A percentile compares a stretch with the other conserved stretches of the same genome.
Conservation (phyloP, 306 rosid genomes). For the Pterocarpus macrocarpus region DNA sequence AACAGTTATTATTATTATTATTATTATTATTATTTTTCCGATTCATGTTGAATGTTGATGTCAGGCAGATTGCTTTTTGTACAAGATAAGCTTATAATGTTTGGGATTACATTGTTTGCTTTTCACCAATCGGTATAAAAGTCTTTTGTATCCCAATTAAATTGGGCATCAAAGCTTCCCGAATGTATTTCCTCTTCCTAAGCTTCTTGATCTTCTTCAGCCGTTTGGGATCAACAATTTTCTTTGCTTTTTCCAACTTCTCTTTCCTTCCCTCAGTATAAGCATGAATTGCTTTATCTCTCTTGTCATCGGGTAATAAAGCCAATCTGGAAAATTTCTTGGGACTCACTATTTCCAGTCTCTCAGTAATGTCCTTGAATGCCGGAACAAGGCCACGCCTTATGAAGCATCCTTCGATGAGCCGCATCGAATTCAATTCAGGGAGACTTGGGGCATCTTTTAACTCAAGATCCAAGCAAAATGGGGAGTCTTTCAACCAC, state of each 20-base stretch:
- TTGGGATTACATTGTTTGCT: slow-evolving; percentile 24
- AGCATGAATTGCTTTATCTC: slow-evolving; percentile 73
- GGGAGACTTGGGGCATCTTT: slow-evolving; percentile 77
- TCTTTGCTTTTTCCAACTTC: slow-evolving; percentile 77
- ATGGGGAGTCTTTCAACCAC: slow-evolving; percentile 98
- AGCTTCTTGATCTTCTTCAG: slow-evolving; percentile 58
- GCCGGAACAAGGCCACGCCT: slow-evolving; percentile 94
- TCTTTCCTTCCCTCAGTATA: slow-evolving; percentile 79
- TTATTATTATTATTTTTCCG: not conserved
- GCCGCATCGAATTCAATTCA: slow-evolving; percentile 76
- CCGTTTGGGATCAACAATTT: slow-evolving; percentile 53
- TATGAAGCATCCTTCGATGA: slow-evolving; percentile 82
- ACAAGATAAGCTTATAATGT: slow-evolving; percentile 37
- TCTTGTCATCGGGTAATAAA: slow-evolving; percentile 80
- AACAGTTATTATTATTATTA: not conserved
- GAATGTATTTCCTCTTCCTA: slow-evolving; percentile 55
- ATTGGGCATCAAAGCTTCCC: slow-evolving; percentile 49
- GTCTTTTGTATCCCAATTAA: slow-evolving; percentile 49
- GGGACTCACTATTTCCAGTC: slow-evolving; percentile 82
- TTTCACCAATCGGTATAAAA: slow-evolving; percentile 45
- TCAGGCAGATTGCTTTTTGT: slow-evolving; percentile 30
- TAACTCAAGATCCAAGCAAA: slow-evolving; percentile 93
- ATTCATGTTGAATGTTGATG: slow-evolving; percentile 34
- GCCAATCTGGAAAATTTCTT: slow-evolving; percentile 92
- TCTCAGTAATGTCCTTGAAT: slow-evolving; percentile 78